Evolutionary conservation across 163 green algal genomes (phyloP).

Genomic region (Scenedesmus sp.): DNA sequence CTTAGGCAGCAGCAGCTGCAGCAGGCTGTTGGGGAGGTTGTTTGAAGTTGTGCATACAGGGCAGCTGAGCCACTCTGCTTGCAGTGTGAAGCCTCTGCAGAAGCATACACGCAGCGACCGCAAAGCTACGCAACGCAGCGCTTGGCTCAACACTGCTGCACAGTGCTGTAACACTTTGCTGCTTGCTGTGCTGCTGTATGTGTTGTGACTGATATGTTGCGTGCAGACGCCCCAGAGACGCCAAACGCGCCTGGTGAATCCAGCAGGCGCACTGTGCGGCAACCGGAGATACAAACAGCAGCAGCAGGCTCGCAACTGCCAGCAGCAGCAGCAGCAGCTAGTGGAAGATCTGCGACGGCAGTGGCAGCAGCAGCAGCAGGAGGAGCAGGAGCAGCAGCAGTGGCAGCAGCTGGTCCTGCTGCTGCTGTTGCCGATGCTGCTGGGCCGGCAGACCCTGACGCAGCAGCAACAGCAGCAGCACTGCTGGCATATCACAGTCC

Average conservation of each 20-base stretch:
- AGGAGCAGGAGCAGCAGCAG: neutral
- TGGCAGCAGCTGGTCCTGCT: neutral
- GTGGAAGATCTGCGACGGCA: no score
- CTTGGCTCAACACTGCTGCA: neutral
- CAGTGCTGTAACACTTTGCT: neutral
- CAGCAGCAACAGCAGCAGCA: slow-evolving; percentile 1
- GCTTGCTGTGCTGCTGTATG: neutral
- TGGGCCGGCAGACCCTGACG: neutral
- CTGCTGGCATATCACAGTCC: slow-evolving; percentile 11
- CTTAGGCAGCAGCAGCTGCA: no score
- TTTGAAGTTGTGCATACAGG: no score
- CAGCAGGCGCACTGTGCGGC: neutral
- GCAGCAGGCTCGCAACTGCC: neutral
- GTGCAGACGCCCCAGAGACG: neutral
- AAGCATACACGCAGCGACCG: no score
- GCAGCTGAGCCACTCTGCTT: no score
- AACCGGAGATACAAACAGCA: neutral
- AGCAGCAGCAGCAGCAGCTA: neutral
- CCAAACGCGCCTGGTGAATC: neutral
- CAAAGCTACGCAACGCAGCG: no score
- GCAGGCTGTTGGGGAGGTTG: no score
- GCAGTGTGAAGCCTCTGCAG: no score
- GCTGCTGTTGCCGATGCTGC: neutral
- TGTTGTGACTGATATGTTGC: neutral
- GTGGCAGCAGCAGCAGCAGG: neutral